Base-by-base conservation (phyloP, 495 filamentous ascomycete species). In the Coniosporium apollinis region DNA sequence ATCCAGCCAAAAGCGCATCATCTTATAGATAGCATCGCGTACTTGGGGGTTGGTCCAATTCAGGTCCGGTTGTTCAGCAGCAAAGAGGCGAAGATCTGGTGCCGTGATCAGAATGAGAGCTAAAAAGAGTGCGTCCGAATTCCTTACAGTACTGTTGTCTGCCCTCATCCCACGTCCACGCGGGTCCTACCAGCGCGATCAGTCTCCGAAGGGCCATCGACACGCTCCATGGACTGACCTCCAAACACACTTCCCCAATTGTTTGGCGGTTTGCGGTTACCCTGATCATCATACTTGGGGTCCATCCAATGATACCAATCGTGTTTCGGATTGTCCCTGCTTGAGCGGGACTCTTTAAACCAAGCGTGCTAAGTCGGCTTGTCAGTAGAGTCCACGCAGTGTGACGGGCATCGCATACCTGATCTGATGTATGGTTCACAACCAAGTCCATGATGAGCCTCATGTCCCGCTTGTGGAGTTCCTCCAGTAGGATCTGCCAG, bases 91-190 rank as follows among this genome's bases (percentile, higher is more conserved):
- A 6, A 57, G 47, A 30, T 57, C n/a, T n/a, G n/a, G n/a, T n/a
- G n/a, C n/a, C n/a, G n/a, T n/a, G n/a, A n/a, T n/a, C n/a, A n/a
- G n/a, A n/a, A n/a, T n/a, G n/a, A n/a, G n/a, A n/a, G n/a, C n/a
- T n/a, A n/a, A n/a, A n/a, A n/a, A n/a, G n/a, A n/a, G n/a, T n/a
- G n/a, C n/a, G n/a, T n/a, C n/a, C n/a, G n/a, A n/a, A n/a, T n/a
- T n/a, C n/a, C n/a, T n/a, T n/a, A 44, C 77, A 57, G 39, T 57
- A 57, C 28, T 55, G 50, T 30, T 52, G 37, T 3, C 50, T 57
- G 4, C 36, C 17, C 25, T 55, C 54, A 28, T 56, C 52, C 52
- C 52, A 57, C 8, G 38, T 45, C 54, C 52, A 51, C 25, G 36
- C 34, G 9, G 21, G 65, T 0, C 71, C 69, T n/a, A n/a, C n/a